phyloP scores from a whole-genome alignment of 495 filamentous ascomycete genomes.

The Penicillium turbatum region DNA sequence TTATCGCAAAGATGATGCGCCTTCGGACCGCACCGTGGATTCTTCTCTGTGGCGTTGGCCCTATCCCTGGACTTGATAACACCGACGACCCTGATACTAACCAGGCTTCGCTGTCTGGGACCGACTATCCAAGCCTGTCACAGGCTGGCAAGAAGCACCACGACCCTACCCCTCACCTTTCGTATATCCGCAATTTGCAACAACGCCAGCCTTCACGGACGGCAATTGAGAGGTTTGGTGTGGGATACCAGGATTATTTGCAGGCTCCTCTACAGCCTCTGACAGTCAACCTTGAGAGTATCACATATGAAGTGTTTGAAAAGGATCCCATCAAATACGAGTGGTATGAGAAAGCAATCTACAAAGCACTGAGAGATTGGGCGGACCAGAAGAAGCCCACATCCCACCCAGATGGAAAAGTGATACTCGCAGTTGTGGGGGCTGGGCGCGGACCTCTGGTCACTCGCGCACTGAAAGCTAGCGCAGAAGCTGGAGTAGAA shows the following conservation, averaged over 20 bases:
- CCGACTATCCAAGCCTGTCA: constrained; percentile 62
- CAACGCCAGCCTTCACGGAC: constrained; percentile 66
- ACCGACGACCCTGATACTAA: constrained; percentile 28
- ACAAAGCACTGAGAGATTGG: constrained; percentile 80
- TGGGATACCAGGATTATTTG: constrained; percentile 88
- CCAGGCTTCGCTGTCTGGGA: constrained; percentile 38
- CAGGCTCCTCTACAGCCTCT: constrained; percentile 93
- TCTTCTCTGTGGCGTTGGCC: constrained; percentile 71
- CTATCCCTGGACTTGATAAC: constrained; percentile 52
- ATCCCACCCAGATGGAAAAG: constrained; percentile 61
- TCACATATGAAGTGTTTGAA: constrained; percentile 98
- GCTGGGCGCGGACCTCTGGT: constrained; percentile 90
- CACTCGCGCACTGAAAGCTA: constrained; percentile 75
- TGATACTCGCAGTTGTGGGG: constrained; percentile 87
- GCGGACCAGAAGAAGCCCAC: constrained; percentile 62
- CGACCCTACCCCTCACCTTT: constrained; percentile 64
- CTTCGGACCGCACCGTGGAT: constrained; percentile 76
- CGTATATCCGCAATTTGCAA: constrained; percentile 80
- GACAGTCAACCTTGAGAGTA: constrained; percentile 91
- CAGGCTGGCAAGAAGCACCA: constrained; percentile 53
- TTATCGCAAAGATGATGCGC: constrained; percentile 81
- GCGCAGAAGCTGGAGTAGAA: constrained; percentile 64
- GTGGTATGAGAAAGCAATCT: constrained; percentile 85
- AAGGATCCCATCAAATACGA: constrained; percentile 97
- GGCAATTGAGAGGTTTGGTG: constrained; percentile 63